phyloP scores from a whole-genome alignment of 805 yeast species.

The Wickerhamia fluorescens region DNA sequence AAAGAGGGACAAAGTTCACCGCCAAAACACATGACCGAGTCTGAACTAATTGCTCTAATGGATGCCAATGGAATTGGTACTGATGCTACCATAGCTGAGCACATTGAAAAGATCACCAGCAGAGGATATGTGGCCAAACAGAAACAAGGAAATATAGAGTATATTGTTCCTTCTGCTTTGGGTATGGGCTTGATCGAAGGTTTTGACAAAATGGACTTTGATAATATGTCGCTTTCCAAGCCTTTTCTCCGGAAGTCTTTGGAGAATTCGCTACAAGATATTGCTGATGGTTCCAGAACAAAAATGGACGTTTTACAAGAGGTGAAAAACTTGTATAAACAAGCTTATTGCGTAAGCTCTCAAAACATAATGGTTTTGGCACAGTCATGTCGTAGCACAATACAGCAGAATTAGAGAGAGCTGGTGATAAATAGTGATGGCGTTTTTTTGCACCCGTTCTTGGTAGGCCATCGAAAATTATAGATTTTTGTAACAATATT shows the following conservation, averaged over 20 bases:
- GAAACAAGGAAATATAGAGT: slow-evolving; percentile 29
- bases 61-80: slow-evolving; percentile 98
- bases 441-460: no score
- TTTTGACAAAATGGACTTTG: slow-evolving; percentile 71
- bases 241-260: slow-evolving; percentile 78
- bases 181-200: slow-evolving; percentile 89
- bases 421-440: no score
- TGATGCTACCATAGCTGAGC: slow-evolving; percentile 98
- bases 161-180: slow-evolving; percentile 68
- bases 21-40: slow-evolving; percentile 81
- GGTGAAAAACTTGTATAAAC: slow-evolving; percentile 50
- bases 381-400: slow-evolving; percentile 10
- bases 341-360: slow-evolving; percentile 48
- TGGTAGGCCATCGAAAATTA: no score
- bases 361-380: slow-evolving; percentile 33
- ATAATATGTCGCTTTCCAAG: slow-evolving; percentile 67
- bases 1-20: slow-evolving; percentile 73
- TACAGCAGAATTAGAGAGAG: slow-evolving; percentile 3
- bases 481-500: no score
- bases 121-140: slow-evolving; percentile 60
- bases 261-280: slow-evolving; percentile 58
- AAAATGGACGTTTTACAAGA: slow-evolving; percentile 50
- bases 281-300: slow-evolving; percentile 57
- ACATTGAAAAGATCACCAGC: slow-evolving; percentile 69
- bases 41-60: slow-evolving; percentile 89